Conservation (phyloP, 1,284 basidiomycete species). For the Ceratobasidium sp. region DNA sequence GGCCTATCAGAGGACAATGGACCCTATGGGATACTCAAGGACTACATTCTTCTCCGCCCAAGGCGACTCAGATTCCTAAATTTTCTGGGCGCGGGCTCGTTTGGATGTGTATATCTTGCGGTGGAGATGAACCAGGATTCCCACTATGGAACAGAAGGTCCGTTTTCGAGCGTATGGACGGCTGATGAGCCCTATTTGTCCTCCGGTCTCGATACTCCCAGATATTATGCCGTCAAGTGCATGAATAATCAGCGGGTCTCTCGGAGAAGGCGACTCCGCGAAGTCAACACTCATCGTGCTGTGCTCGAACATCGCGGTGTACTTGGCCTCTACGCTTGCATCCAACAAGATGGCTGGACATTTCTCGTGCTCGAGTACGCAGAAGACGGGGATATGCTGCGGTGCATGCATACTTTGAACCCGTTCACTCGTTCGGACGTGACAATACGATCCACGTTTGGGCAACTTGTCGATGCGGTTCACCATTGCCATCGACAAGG, state of each 20-base stretch:
- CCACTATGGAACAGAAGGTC: not conserved
- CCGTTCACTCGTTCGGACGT: not conserved
- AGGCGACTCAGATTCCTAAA: not conserved
- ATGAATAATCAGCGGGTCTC: constrained; percentile 3
- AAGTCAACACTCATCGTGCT: not conserved
- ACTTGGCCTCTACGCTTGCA: constrained; percentile 7
- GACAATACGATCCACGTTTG: not conserved
- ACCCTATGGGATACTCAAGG: not conserved
- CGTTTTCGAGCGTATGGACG: not conserved
- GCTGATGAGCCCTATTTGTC: not conserved
- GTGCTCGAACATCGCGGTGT: not conserved
- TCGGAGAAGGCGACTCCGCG: not conserved
- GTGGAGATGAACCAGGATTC: not conserved
- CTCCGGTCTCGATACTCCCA: too few relatives aligned
- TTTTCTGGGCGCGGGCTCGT: constrained; percentile 1
- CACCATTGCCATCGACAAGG: not conserved
- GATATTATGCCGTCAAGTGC: constrained; percentile 5
- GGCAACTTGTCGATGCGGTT: constrained; percentile 4
- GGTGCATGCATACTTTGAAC: not conserved
- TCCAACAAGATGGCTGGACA: constrained; percentile 27
- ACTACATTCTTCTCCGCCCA: not conserved
- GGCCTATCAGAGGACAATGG: not conserved
- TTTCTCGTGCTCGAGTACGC: constrained; percentile 8
- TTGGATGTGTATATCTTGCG: constrained; percentile 10
- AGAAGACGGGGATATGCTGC: not conserved